Percentiles rank a stretch among this genome's conserved stretches.
phyloP scores from a whole-genome alignment of 2,329 filamentous ascomycete genomes.

The Nectriaceae sp. region DNA sequence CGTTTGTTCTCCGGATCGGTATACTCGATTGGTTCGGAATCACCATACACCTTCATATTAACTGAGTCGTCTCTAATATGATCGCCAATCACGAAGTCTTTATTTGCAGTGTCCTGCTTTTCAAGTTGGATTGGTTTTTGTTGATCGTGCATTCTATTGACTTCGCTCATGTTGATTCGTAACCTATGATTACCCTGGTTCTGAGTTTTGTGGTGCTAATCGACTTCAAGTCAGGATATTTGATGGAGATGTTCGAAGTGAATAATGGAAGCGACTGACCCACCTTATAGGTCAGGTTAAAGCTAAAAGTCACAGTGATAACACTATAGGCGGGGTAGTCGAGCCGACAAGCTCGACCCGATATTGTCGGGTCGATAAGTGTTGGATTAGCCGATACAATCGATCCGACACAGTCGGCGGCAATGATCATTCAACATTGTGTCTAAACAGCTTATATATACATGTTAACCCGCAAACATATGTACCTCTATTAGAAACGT shows the following conservation, averaged over 20 bases:
- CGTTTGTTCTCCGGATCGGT: constrained; percentile 1
- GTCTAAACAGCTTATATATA: neutral
- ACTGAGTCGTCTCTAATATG: neutral
- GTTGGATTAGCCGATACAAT: neutral
- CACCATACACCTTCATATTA: constrained; percentile 1
- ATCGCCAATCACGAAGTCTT: neutral
- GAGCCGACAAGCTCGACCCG: constrained; percentile 5
- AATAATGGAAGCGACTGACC: neutral
- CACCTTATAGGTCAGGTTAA: neutral
- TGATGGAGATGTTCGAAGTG: neutral
- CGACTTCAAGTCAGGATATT: neutral
- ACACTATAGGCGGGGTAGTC: neutral
- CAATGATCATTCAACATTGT: neutral
- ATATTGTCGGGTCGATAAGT: constrained; percentile 2
- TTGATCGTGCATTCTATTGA: neutral
- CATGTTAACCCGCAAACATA: neutral
- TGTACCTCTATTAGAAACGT: neutral
- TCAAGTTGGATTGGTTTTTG: neutral
- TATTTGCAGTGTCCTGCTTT: neutral
- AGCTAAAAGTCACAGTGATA: neutral
- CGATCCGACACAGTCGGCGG: neutral
- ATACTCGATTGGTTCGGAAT: constrained; percentile 2
- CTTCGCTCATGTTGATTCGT: neutral
- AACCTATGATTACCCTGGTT: neutral
- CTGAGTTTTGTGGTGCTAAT: neutral